Percentiles rank a stretch among this genome's conserved stretches.
Conservation (phyloP, 805 yeast species). For the Wickerhamomyces chambardii region DNA sequence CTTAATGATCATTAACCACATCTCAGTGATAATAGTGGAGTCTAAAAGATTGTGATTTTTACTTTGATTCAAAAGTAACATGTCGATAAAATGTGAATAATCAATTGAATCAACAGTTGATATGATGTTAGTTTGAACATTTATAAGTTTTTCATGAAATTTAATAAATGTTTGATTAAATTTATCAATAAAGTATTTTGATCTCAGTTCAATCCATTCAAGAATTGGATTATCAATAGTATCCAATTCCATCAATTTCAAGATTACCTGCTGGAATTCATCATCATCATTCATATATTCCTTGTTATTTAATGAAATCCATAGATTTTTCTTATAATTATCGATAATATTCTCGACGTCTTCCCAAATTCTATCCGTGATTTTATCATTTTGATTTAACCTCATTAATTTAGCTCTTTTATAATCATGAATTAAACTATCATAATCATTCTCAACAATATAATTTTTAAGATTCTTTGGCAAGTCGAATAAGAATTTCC, state of each 20-base stretch:
- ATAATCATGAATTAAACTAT: constrained; percentile 48
- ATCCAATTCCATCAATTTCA: constrained; percentile 55
- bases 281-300: constrained; percentile 13
- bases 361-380: constrained; percentile 45
- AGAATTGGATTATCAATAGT: constrained; percentile 54
- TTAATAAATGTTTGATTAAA: constrained; percentile 33
- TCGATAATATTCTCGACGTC: constrained; percentile 46
- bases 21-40: constrained; percentile 44
- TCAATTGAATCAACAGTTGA: constrained; percentile 27
- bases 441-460: constrained; percentile 44
- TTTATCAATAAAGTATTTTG: constrained; percentile 26
- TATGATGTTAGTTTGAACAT: constrained; percentile 29
- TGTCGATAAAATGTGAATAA: constrained; percentile 18
- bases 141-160: constrained; percentile 28
- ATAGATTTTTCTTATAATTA: constrained; percentile 41
- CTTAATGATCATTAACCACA: constrained; percentile 45
- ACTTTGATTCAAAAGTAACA: constrained; percentile 1
- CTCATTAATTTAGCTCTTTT: constrained; percentile 32
- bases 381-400: constrained; percentile 19
- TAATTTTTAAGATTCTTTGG: constrained; percentile 38
- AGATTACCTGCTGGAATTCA: constrained; percentile 32
- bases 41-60: constrained; percentile 30
- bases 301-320: constrained; percentile 32
- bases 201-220: constrained; percentile 50
- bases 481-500: constrained; percentile 45